These are phyloP conservation scores for Dioscorea alata DNA, from an alignment of 106 monocot genomes.

Conservation along the genomic window DNA sequence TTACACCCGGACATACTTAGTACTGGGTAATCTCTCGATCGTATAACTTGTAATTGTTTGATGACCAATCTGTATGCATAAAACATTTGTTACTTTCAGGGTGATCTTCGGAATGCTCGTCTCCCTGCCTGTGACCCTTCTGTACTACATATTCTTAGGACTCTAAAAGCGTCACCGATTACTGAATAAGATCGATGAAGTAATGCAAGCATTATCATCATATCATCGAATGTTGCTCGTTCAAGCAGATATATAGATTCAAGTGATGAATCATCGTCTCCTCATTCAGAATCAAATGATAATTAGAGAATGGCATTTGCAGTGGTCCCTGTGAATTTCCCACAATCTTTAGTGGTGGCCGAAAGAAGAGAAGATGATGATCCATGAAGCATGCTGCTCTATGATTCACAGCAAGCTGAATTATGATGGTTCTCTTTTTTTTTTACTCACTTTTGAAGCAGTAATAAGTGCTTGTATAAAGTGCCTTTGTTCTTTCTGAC, in stretches of 20 bases:
- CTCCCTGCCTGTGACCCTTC: slow-evolving; percentile 47
- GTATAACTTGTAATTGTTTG: too few relatives aligned
- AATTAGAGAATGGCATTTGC: not conserved
- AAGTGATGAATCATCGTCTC: not conserved
- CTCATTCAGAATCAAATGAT: not conserved
- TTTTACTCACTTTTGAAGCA: too few relatives aligned
- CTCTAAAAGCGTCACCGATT: slow-evolving; percentile 9
- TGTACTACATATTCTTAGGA: slow-evolving; percentile 57
- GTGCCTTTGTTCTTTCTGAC: too few relatives aligned
- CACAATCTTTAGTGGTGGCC: too few relatives aligned
- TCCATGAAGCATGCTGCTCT: too few relatives aligned
- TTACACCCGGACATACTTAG: slow-evolving; percentile 53
- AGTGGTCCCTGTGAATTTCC: not conserved
- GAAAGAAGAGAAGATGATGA: too few relatives aligned
- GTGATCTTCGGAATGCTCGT: slow-evolving; percentile 68
- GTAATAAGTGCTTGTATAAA: too few relatives aligned
- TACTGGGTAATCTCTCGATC: slow-evolving; percentile 31
- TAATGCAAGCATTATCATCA: not conserved
- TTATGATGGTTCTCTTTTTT: too few relatives aligned
- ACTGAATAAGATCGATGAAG: not conserved
- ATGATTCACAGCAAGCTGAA: too few relatives aligned
- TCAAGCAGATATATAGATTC: not conserved
- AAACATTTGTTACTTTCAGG: slow-evolving; percentile 12
- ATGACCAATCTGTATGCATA: too few relatives aligned
- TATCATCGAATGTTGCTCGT: not conserved